Percentiles rank a stretch among this genome's conserved stretches.
phyloP scores from a whole-genome alignment of 2,329 filamentous ascomycete species.

The Verticillium isaacii region DNA sequence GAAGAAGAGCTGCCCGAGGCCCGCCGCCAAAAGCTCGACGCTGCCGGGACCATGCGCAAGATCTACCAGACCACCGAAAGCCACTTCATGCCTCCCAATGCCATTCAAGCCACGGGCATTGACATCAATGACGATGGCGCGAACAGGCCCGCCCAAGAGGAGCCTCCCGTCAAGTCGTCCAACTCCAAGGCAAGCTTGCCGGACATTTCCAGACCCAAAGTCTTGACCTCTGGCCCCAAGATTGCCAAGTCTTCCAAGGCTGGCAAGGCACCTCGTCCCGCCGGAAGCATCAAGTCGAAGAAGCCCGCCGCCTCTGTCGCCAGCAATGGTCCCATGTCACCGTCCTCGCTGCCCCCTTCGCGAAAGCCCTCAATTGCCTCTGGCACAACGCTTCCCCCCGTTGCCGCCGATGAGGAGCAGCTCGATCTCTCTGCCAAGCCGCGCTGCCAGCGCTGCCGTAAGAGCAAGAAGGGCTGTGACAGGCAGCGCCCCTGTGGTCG shows the following conservation, averaged over 20 bases:
- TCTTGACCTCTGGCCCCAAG: constrained; percentile 26
- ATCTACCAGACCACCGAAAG: constrained; percentile 48
- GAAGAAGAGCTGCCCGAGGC: constrained; percentile 59
- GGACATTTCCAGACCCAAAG: constrained; percentile 34
- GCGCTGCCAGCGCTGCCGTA: constrained; percentile 94
- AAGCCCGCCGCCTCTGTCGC: constrained; percentile 32
- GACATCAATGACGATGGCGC: constrained; percentile 40
- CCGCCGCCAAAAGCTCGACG: constrained; percentile 53
- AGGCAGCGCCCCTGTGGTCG: constrained; percentile 90
- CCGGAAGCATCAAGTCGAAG: constrained; percentile 42
- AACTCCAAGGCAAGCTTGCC: constrained; percentile 27
- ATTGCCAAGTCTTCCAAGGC: constrained; percentile 37
- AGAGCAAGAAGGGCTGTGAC: constrained; percentile 99
- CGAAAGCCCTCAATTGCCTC: constrained; percentile 74
- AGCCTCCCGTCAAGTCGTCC: constrained; percentile 20
- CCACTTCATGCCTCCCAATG: constrained; percentile 47
- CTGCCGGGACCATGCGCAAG: constrained; percentile 35
- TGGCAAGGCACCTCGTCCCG: constrained; percentile 31
- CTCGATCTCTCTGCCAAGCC: constrained; percentile 94
- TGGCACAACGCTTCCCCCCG: constrained; percentile 37
- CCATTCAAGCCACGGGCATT: constrained; percentile 51
- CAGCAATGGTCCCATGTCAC: constrained; percentile 48
- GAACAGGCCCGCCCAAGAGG: background rate
- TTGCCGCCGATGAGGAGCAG: constrained; percentile 77
- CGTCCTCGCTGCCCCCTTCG: constrained; percentile 63